Conservation (phyloP, 2,329 filamentous ascomycete genomes). For the Colletotrichum cereale region DNA sequence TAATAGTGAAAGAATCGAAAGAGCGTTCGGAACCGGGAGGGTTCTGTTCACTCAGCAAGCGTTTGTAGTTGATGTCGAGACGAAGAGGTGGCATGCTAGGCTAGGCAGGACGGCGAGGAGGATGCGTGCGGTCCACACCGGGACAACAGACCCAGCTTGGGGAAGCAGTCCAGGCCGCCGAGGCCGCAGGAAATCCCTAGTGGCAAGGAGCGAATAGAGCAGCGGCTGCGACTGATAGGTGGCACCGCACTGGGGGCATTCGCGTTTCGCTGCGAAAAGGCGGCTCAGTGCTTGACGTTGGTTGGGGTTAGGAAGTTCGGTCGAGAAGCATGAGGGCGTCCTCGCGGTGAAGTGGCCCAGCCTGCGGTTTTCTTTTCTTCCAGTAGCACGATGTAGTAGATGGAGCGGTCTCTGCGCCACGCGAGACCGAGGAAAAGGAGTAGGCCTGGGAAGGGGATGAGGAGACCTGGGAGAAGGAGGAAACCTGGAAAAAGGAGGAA, state of each 20-base stretch:
- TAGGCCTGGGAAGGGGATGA: too few species aligned
- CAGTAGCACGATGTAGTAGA: conserved; percentile 24
- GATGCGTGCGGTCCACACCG: conserved; percentile 4
- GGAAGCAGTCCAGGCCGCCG: conserved; percentile 1
- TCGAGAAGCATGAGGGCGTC: background rate
- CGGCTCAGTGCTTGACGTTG: conserved; percentile 2
- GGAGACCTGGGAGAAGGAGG: conserved; percentile 1
- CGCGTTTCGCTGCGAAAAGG: background rate
- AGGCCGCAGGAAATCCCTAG: background rate
- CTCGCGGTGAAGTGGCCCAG: background rate
- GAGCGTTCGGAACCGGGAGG: conserved; percentile 1
- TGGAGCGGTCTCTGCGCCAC: conserved; percentile 7
- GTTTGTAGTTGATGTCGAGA: conserved; percentile 16
- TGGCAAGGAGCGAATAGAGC: conserved; percentile 9
- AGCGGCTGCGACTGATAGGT: conserved; percentile 2
- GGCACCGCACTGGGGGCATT: conserved; percentile 10
- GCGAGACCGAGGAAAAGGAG: conserved; percentile 10
- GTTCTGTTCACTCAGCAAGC: conserved; percentile 27
- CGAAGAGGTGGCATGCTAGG: conserved; percentile 21
- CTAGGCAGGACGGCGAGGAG: background rate
- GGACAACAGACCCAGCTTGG: background rate
- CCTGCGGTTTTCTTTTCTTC: background rate
- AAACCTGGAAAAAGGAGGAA: background rate
- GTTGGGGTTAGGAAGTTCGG: background rate
- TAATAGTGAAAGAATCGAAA: conserved; percentile 31